Conservation (phyloP, 2,329 filamentous ascomycete species). For the Trichoderma sp. region DNA sequence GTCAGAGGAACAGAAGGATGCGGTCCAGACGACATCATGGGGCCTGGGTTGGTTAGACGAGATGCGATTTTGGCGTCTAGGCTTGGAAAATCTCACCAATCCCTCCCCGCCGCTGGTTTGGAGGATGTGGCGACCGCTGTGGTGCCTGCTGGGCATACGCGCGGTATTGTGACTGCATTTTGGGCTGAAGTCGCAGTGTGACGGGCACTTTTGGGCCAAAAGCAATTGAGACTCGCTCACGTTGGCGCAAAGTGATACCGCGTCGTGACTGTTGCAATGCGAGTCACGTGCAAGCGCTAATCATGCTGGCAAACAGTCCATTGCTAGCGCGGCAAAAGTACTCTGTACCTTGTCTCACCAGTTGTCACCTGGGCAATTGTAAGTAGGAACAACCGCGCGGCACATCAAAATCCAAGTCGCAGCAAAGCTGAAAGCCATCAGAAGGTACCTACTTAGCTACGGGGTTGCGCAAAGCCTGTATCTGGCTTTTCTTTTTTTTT, state of each 20-base stretch:
- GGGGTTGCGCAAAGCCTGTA: no score
- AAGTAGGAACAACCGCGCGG: not conserved
- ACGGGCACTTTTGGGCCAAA: not conserved
- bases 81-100: slow-evolving; percentile 47
- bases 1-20: slow-evolving; percentile 55
- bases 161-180: slow-evolving; percentile 58
- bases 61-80: not conserved
- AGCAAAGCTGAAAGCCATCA: not conserved
- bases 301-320: not conserved
- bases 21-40: slow-evolving; percentile 58
- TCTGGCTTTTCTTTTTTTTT: no score
- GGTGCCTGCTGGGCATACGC: slow-evolving; percentile 53
- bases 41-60: slow-evolving; percentile 42
- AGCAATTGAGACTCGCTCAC: not conserved
- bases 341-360: not conserved
- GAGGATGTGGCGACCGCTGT: slow-evolving; percentile 51
- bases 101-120: slow-evolving; percentile 53
- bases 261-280: slow-evolving; percentile 9
- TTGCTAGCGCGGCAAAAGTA: not conserved
- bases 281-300: slow-evolving; percentile 4
- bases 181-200: not conserved
- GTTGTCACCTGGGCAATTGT: not conserved
- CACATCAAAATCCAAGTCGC: not conserved
- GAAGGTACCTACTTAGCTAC: no score
- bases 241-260: slow-evolving; percentile 16